Base-by-base conservation (phyloP, 805 yeast genomes). In the Teunomyces kruisii region DNA sequence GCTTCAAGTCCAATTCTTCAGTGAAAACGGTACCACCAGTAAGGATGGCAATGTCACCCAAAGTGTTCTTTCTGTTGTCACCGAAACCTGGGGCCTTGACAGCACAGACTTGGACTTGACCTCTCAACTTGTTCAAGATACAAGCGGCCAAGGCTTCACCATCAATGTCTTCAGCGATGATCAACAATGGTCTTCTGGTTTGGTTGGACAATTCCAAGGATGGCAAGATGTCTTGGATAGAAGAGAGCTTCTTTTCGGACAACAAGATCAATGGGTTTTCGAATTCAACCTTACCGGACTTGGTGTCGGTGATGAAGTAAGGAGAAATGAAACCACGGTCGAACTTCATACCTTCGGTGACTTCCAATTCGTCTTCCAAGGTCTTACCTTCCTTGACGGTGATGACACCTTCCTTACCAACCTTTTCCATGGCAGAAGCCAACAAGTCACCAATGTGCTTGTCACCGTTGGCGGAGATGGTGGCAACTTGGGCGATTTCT, bases 31-130 rank as follows among this genome's bases (percentile, higher is more conserved):
- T 88, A 71, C 97, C 97, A 50, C 97, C 97, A 36, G 97, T 85
- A 51, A 91, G 79, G 60, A 89, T 85, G 61, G 97, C 96, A 69
- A 94, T 83, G 70, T 94, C 99, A 56, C 96, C 97, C 52, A 94
- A 76, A 54, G 88, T 90, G 79, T 90, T 90, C 80, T 88, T 88
- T 76, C 97, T 86, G 84, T 94, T 91, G 77, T 94, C 99, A 70
- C 98, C 99, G 62, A 92, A 94, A 43, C 99, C 99, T 60, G 99
- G 99, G 28, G 98, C 96, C 79, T 91, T 92, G 55, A 94, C 97
- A 57, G 94, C 95, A 66, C 94, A 87, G 49, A 94, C 97, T 72
- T 89, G 95, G 50, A 94, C 97, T 77, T 92, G 98, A 56, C 97
- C 97, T 76, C 97, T 87, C 64, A 94, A 80, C 76, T 94, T 94